These are phyloP conservation scores for Albatrellus ellisii DNA, from an alignment of 768 basidiomycete genomes.

Conservation along the genomic window DNA sequence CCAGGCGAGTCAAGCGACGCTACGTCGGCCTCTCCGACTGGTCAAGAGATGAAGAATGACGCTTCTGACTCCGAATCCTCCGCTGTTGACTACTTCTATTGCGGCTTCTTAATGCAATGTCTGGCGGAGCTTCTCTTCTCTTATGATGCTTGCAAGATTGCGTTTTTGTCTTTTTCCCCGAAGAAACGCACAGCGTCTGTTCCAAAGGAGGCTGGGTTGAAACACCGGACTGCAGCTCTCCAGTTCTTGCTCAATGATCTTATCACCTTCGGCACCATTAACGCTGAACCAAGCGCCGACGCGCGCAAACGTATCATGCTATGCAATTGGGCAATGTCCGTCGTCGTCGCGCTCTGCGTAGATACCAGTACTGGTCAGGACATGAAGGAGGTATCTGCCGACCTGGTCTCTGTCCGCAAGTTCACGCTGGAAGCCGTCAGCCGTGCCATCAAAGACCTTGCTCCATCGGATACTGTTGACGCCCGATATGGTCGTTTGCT, in stretches of 20 bases:
- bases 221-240: slow-evolving; percentile 51
- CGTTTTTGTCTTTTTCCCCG: slow-evolving; percentile 68
- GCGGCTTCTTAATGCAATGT: slow-evolving; percentile 82
- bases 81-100: slow-evolving; percentile 31
- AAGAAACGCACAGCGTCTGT: slow-evolving; percentile 47
- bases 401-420: slow-evolving; percentile 84
- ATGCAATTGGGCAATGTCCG: slow-evolving; percentile 81
- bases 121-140: slow-evolving; percentile 88
- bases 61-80: background rate
- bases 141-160: slow-evolving; percentile 82
- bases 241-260: slow-evolving; percentile 77
- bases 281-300: slow-evolving; percentile 42
- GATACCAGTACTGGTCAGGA: slow-evolving; percentile 59
- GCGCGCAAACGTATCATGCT: slow-evolving; percentile 45
- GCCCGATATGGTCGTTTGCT: slow-evolving; percentile 79
- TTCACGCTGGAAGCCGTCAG: slow-evolving; percentile 83
- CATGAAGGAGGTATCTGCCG: slow-evolving; percentile 61
- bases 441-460: slow-evolving; percentile 73
- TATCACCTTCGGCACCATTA: slow-evolving; percentile 63
- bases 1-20: background rate
- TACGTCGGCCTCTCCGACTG: background rate
- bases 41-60: slow-evolving; percentile 4
- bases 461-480: slow-evolving; percentile 42
- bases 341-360: slow-evolving; percentile 87
- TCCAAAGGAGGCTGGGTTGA: slow-evolving; percentile 49